Evolutionary conservation across 2,329 filamentous ascomycete genomes (phyloP), one percentile per base, ranked within the genome.

Genomic region (Fusarium tricinctum): DNA sequence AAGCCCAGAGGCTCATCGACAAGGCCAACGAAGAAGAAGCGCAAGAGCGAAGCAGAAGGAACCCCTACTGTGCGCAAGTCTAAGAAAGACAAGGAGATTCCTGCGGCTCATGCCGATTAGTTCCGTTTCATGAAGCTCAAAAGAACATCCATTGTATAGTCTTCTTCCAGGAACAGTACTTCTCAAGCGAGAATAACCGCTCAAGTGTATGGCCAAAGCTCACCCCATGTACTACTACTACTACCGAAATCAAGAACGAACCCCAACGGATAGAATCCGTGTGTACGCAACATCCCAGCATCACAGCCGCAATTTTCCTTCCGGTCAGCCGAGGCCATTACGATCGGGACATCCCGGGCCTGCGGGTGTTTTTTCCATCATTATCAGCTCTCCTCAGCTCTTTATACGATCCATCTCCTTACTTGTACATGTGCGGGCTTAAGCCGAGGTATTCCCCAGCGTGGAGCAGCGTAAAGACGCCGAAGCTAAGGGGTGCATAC

Each of bases 11-110:
- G 84, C 4, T 87, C 86, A 4, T 81, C 81, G 4, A 83, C 81
- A 38, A 80, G 86, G 39, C 85, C 85, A 19, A 78, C 79, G 1
- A 89, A 89, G 80, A 85, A 84, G 77, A 89, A 88, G 81, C 81
- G 86, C 6, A 88, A 86, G 82, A 87, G 86, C 70, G 84, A 85
- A 48, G 78, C 72, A 28, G 80, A 78, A 32, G 79, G 69, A 22
- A 79, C 79, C 26, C 76, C 77, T 26, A 77, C 75, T 28, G 73
- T 66, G 26, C 76, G 77, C 58, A 78, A 77, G 66, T 75, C 74
- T 7, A 80, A 80, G 74, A 80, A 81, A 65, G 77, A 78, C 33
- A 69, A 65, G 14, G 70, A 68, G 9, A 63, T 63, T 26, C 55
- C 67, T 33, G 66, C 67, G 35, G 68, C 66, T 40, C 71, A 70